Conservation (phyloP, 768 basidiomycete genomes). For the Termitomyces sp. region DNA sequence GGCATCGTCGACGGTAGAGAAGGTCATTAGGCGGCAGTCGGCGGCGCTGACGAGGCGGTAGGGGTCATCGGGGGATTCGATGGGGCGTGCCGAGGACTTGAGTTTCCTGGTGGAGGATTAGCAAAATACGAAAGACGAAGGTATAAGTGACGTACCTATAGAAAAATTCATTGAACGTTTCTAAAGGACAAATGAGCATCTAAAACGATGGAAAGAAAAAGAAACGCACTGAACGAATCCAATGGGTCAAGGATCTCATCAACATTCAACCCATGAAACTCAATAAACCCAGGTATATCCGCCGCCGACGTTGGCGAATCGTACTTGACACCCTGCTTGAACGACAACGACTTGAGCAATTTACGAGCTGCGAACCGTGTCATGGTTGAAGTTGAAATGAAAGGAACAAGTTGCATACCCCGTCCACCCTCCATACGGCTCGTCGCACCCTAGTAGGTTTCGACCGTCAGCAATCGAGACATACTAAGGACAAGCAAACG, state of each 20-base stretch:
- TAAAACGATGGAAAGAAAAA: neutral
- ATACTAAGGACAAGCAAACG: neutral
- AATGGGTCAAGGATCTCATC: slow-evolving; percentile 83
- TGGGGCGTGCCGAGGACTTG: slow-evolving; percentile 75
- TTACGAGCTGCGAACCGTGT: slow-evolving; percentile 57
- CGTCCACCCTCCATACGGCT: slow-evolving; percentile 85
- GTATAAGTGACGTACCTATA: slow-evolving; percentile 45
- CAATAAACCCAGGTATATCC: slow-evolving; percentile 85
- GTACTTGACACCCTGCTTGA: slow-evolving; percentile 94
- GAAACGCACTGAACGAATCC: slow-evolving; percentile 70
- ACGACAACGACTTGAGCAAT: slow-evolving; percentile 84
- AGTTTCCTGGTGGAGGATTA: slow-evolving; percentile 59
- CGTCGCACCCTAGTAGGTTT: slow-evolving; percentile 59
- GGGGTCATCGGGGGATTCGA: slow-evolving; percentile 70
- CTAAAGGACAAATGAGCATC: slow-evolving; percentile 31
- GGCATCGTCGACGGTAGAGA: slow-evolving; percentile 81
- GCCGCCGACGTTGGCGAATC: slow-evolving; percentile 79
- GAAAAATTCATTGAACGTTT: slow-evolving; percentile 94
- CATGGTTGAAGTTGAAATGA: too few species aligned
- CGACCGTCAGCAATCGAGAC: too few species aligned
- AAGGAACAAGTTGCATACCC: slow-evolving; percentile 42
- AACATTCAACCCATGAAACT: slow-evolving; percentile 83
- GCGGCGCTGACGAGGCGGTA: slow-evolving; percentile 83
- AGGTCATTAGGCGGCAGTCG: slow-evolving; percentile 95
- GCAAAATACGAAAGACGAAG: neutral